phyloP scores from a whole-genome alignment of 495 filamentous ascomycete genomes.

The Bryoglossum gracile region DNA sequence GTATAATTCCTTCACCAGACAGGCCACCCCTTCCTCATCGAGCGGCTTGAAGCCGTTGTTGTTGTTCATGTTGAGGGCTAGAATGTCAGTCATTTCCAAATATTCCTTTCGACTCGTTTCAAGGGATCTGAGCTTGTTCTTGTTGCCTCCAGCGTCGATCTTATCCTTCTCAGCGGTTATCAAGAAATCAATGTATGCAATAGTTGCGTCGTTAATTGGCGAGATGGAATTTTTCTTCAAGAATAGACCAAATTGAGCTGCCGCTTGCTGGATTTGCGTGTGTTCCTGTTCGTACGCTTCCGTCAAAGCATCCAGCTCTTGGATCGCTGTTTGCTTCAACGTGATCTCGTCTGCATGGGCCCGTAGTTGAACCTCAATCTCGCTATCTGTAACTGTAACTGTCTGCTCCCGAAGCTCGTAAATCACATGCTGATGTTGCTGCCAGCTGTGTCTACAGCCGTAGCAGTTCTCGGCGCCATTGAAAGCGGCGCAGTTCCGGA shows the following conservation, averaged over 20 bases:
- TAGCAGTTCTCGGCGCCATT: constrained; percentile 12
- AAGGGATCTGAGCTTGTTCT: constrained; percentile 5
- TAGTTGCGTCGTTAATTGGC: constrained; percentile 33
- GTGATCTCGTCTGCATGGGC: constrained; percentile 20
- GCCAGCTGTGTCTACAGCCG: constrained; percentile 30
- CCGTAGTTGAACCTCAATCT: constrained; percentile 21
- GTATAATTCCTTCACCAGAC: constrained; percentile 20
- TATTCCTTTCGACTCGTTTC: constrained; percentile 6
- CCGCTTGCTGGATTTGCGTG: constrained; percentile 27
- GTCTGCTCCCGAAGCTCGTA: constrained; percentile 24
- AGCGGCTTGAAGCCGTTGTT: constrained; percentile 9
- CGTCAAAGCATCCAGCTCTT: constrained; percentile 16
- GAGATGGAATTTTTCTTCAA: constrained; percentile 32
- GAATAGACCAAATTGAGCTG: constrained; percentile 33
- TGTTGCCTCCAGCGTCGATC: constrained; percentile 9
- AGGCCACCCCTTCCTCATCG: constrained; percentile 14
- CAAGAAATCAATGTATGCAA: constrained; percentile 31
- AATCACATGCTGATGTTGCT: constrained; percentile 30
- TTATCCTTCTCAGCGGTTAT: constrained; percentile 17
- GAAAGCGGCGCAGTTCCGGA: constrained; percentile 22
- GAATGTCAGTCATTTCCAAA: constrained; percentile 12
- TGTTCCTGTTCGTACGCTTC: constrained; percentile 29
- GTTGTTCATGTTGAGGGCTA: constrained; percentile 13
- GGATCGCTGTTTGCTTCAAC: constrained; percentile 21
- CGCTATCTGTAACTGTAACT: constrained; percentile 18